Conservation (phyloP, 2,329 filamentous ascomycete genomes). For the Karstenula rhodostoma region DNA sequence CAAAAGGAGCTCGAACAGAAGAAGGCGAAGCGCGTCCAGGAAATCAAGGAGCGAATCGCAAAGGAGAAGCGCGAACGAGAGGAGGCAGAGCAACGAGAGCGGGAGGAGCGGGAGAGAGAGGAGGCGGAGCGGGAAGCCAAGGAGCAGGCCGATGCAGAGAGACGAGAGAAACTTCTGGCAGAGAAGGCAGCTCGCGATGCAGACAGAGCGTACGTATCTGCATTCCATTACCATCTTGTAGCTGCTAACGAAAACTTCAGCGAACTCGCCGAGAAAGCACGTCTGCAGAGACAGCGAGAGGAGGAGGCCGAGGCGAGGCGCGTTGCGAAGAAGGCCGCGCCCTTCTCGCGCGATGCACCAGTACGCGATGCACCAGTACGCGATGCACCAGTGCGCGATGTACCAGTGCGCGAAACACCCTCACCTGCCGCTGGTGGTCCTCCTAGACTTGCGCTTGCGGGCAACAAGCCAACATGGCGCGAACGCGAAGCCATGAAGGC, state of each 20-base stretch:
- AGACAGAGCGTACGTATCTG: conserved; percentile 62
- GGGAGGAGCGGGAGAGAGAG: conserved; percentile 86
- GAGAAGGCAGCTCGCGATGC: conserved; percentile 69
- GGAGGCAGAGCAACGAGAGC: conserved; percentile 78
- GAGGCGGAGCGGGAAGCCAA: conserved; percentile 87
- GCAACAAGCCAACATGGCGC: conserved; percentile 74
- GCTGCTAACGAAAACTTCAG: conserved; percentile 54
- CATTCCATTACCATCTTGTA: conserved; percentile 19
- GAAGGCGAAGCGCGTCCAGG: conserved; percentile 86
- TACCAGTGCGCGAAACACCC: conserved; percentile 44
- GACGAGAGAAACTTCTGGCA: conserved; percentile 75
- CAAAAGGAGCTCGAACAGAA: conserved; percentile 93
- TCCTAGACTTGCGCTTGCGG: conserved; percentile 68
- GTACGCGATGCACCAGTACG: conserved; percentile 45
- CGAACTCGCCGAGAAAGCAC: conserved; percentile 69
- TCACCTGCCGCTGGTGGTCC: conserved; percentile 58
- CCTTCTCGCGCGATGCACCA: conserved; percentile 48
- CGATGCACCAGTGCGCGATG: conserved; percentile 44
- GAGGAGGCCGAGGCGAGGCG: conserved; percentile 85
- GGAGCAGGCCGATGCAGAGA: conserved; percentile 79
- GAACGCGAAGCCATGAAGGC: conserved; percentile 69
- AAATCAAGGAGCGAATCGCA: conserved; percentile 82
- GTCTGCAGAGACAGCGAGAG: conserved; percentile 79
- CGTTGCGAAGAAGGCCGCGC: conserved; percentile 65
- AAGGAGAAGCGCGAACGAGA: conserved; percentile 86